phyloP scores from a whole-genome alignment of 1,139 yeast genomes.

The Yamadazyma trypodendri region DNA sequence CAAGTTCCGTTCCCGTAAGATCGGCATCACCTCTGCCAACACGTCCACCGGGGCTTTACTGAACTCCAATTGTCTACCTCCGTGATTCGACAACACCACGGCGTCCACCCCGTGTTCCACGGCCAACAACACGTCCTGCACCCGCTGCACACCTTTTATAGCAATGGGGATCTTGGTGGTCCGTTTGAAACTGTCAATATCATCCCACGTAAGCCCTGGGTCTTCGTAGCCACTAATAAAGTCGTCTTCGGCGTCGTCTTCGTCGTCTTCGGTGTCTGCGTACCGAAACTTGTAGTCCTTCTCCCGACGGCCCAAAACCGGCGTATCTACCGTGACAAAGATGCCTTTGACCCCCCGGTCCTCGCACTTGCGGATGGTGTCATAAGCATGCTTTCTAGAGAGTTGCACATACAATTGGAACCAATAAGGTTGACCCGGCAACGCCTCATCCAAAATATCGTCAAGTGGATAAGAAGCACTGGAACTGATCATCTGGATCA shows the following conservation, averaged over 20 bases:
- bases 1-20: conserved; percentile 33
- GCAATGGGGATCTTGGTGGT: conserved; percentile 33
- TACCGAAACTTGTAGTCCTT: conserved; percentile 22
- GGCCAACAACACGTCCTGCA: conserved; percentile 50
- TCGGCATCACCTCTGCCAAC: conserved; percentile 44
- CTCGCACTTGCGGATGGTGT: conserved; percentile 20
- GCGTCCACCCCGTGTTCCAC: conserved; percentile 47
- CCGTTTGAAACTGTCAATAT: conserved; percentile 19
- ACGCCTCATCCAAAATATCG: conserved; percentile 52
- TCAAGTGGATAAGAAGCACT: conserved; percentile 55
- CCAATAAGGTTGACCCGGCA: conserved; percentile 25
- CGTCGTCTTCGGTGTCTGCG: conserved; percentile 9
- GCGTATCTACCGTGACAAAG: conserved; percentile 30
- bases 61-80: conserved; percentile 55
- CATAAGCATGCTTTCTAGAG: conserved; percentile 20
- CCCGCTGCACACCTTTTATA: conserved; percentile 52
- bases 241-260: conserved; percentile 11
- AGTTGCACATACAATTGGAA: conserved; percentile 50
- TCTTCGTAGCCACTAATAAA: conserved; percentile 9
- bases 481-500: conserved; percentile 61
- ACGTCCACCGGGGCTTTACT: conserved; percentile 50
- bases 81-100: conserved; percentile 54
- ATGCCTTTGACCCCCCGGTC: conserved; percentile 25
- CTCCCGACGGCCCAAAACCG: conserved; percentile 25
- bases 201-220: conserved; percentile 20